A percentile compares a stretch with the other conserved stretches of the same genome.
These are phyloP conservation scores for Aspergillus ostianus DNA, from an alignment of 495 filamentous ascomycete genomes.

Conservation along the genomic window DNA sequence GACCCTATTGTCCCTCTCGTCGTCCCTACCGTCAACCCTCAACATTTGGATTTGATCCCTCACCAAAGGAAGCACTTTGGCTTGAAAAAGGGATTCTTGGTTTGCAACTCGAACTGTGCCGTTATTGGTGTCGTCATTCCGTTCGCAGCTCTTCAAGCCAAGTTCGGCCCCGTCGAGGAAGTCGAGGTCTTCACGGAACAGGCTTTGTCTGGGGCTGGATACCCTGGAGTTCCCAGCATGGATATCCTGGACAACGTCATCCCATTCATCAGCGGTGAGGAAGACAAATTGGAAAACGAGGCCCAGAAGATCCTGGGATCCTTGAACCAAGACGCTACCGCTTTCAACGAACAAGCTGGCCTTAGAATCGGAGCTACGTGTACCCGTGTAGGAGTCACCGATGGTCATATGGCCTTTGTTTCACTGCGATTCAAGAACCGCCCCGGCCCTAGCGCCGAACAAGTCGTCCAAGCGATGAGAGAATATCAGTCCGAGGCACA, in stretches of 20 bases:
- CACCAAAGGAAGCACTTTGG: conserved; percentile 65
- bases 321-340: conserved; percentile 62
- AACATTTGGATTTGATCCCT: conserved; percentile 74
- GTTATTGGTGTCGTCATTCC: conserved; percentile 87
- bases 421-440: conserved; percentile 68
- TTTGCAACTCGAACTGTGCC: conserved; percentile 90
- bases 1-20: conserved; percentile 81
- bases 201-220: conserved; percentile 83
- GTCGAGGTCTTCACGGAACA: conserved; percentile 87
- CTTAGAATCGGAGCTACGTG: conserved; percentile 76
- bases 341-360: conserved; percentile 59
- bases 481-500: conserved; percentile 75
- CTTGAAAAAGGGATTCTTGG: conserved; percentile 75
- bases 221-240: conserved; percentile 77
- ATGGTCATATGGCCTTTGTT: conserved; percentile 83
- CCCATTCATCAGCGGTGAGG: conserved; percentile 82
- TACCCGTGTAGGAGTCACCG: conserved; percentile 78
- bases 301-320: conserved; percentile 80
- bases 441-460: conserved; percentile 55
- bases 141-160: conserved; percentile 76
- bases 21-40: conserved; percentile 79
- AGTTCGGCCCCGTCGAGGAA: conserved; percentile 70
- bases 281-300: conserved; percentile 84
- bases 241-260: conserved; percentile 80
- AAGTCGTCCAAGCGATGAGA: conserved; percentile 66